Evolutionary conservation across 2,329 filamentous ascomycete genomes (phyloP).

Genomic region (Anisogramma anomala): DNA sequence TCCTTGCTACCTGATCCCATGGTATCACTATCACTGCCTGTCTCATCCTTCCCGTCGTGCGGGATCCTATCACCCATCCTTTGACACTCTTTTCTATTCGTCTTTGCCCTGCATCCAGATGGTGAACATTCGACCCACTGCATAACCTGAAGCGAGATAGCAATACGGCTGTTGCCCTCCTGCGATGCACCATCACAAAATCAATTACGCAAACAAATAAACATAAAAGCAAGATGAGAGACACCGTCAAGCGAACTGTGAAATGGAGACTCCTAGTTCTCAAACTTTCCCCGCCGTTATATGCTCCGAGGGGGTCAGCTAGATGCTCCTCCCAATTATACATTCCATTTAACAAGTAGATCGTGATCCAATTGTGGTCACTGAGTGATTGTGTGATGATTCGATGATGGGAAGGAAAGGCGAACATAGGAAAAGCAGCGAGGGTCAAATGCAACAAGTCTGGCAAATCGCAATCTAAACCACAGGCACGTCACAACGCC

Average conservation of each 20-base stretch:
- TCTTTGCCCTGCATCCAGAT: not conserved
- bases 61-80: slow-evolving; percentile 7
- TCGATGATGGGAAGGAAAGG: not conserved
- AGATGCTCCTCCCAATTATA: slow-evolving; percentile 21
- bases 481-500: slow-evolving; percentile 5
- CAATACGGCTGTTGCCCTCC: slow-evolving; percentile 5
- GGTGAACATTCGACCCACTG: not conserved
- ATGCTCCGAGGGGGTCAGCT: slow-evolving; percentile 12
- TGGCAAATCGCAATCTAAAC: not conserved
- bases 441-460: slow-evolving; percentile 7
- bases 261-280: slow-evolving; percentile 3
- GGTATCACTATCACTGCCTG: too few species aligned
- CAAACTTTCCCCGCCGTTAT: not conserved
- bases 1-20: too few species aligned
- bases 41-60: too few species aligned
- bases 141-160: not conserved
- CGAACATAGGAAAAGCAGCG: slow-evolving; percentile 12
- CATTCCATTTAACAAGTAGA: slow-evolving; percentile 23
- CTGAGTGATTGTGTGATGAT: slow-evolving; percentile 11
- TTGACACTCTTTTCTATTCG: not conserved
- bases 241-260: slow-evolving; percentile 3
- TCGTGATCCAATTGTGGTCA: slow-evolving; percentile 4
- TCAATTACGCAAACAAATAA: too few species aligned
- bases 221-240: too few species aligned
- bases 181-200: slow-evolving; percentile 1